Evolutionary conservation across 306 rosid genomes (phyloP).

Genomic region (Glycyrrhiza uralensis): DNA sequence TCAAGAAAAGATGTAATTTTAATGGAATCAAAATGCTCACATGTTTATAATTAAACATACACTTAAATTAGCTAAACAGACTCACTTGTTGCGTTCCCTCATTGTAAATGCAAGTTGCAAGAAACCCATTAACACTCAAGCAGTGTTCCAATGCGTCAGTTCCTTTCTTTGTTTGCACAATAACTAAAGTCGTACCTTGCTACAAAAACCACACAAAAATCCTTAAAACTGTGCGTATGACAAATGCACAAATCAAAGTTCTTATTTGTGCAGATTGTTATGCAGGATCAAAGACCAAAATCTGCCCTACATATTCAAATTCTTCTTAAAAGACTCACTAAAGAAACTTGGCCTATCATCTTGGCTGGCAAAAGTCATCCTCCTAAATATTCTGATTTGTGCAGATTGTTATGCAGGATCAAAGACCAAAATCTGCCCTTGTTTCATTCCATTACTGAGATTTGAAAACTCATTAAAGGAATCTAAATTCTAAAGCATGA

Average conservation of each 20-base stretch:
- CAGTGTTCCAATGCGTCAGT: slow-evolving; percentile 93
- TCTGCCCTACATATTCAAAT: too few species aligned
- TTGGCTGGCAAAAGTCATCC: too few species aligned
- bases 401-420: too few species aligned
- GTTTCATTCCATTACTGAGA: too few species aligned
- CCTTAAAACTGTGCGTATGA: slow-evolving; percentile 15
- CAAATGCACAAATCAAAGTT: slow-evolving; percentile 1
- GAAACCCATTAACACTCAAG: slow-evolving; percentile 81
- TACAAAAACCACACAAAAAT: slow-evolving; percentile 37
- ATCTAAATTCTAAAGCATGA: too few species aligned
- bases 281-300: too few species aligned
- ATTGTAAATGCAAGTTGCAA: slow-evolving; percentile 93
- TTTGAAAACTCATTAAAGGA: too few species aligned
- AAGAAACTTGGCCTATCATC: too few species aligned
- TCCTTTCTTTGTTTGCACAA: slow-evolving; percentile 98
- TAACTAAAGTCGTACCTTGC: slow-evolving; percentile 90
- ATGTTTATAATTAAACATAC: background rate
- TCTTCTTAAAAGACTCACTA: too few species aligned
- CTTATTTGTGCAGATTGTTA: too few species aligned
- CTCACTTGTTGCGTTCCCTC: slow-evolving; percentile 92
- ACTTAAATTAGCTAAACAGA: slow-evolving; percentile 7
- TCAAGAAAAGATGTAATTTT: background rate
- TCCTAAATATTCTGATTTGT: too few species aligned
- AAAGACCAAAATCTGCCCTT: too few species aligned
- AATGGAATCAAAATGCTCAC: background rate